phyloP scores from a whole-genome alignment of 352 stramenopile species.

The Phytophthora tubulina region DNA sequence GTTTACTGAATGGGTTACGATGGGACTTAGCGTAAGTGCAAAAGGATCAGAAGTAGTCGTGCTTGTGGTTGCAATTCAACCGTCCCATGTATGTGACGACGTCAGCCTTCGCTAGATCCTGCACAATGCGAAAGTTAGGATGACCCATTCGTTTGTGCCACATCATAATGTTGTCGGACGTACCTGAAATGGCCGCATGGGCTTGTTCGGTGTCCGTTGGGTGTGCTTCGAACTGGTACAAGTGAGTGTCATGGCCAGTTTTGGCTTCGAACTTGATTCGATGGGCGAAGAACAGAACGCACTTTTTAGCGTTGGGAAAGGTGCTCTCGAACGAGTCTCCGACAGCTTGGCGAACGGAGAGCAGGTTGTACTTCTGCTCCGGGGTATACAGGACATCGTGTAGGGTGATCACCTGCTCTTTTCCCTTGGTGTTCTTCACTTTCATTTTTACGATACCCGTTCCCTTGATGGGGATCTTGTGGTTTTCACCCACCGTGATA shows the following conservation, averaged over 20 bases:
- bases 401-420: constrained; percentile 3
- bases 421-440: constrained; percentile 30
- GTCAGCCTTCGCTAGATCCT: too few species aligned
- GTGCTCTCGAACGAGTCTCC: constrained; percentile 23
- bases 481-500: constrained; percentile 25
- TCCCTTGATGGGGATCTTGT: constrained; percentile 9
- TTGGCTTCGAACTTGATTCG: constrained; percentile 3
- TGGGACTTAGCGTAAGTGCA: too few species aligned
- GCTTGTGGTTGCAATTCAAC: too few species aligned
- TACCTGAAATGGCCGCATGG: too few species aligned
- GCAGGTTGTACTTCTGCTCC: constrained; percentile 2
- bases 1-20: too few species aligned
- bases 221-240: background rate
- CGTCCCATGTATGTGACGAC: too few species aligned
- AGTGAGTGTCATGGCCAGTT: background rate
- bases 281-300: background rate
- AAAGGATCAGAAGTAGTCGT: too few species aligned
- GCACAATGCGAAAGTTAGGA: too few species aligned
- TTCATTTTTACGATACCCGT: constrained; percentile 18
- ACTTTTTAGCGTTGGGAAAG: constrained; percentile 32
- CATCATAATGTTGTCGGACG: too few species aligned
- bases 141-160: too few species aligned
- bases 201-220: background rate
- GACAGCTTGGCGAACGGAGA: constrained; percentile 17
- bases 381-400: constrained; percentile 4